Base-by-base conservation (phyloP, 2,329 filamentous ascomycete genomes). In the Clonostachys byssicola region DNA sequence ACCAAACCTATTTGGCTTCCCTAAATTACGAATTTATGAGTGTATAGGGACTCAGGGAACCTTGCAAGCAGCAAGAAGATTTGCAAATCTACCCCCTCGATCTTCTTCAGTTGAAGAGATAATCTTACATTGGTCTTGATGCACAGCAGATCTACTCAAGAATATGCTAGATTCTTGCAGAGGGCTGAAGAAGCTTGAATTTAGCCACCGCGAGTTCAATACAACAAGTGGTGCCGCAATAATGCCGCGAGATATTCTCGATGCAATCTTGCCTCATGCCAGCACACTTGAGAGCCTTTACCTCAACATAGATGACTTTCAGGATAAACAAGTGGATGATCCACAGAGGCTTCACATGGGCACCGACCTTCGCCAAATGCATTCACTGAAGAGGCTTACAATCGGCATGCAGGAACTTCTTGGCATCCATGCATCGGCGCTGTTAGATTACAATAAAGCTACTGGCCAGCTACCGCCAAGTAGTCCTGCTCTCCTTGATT, bases 211-310 rank as follows among this genome's bases (percentile, higher is more conserved):
- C 6, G 20, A 23, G 20, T 23, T 23, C 20, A 23, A 23, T 23
- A 7, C 20, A 23, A 7, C 20, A 23, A 6, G 5, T 23, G 20
- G 20, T 23, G 20, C 20, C 20, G 20, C 20, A 23, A 23, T 23
- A 23, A 41, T 30, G 49, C 47, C n/a, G 12, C 18, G 46, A 13
- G 44, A 50, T 13, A 14, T 53, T 2, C 9, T 51, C 6, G 42
- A 52, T 5, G 42, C 40, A 8, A 35, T 52, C 6, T 36, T 50
- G 12, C 46, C 47, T 1, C 48, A 47, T 30, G 38, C 48, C 6
- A 33, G 30, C 8, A 49, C 47, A 1, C 47, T 52, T 12, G 48
- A 51, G 34, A 44, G 44, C 16, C 48, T 53, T 5, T 45, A 52
- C 18, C 14, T 46, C 14, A 44, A 52, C 14, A 46, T 44, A 13